A percentile compares a stretch with the other conserved stretches of the same genome.
Evolutionary conservation across 2,329 filamentous ascomycete genomes (phyloP).

Genomic region (Clonostachys rhizophaga): DNA sequence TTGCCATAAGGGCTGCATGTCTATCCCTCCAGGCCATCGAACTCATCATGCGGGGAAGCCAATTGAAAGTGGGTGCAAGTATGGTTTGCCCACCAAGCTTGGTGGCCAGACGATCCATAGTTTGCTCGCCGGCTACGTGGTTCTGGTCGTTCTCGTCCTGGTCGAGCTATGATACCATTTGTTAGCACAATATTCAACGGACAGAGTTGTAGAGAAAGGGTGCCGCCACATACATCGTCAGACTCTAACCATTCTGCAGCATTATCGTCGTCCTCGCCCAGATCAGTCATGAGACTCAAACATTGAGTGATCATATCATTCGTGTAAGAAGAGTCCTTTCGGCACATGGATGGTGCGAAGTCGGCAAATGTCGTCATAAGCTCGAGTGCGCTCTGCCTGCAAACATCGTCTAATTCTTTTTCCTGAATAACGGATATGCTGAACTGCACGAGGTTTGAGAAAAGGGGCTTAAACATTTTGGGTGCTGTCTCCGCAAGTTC

Average conservation of each 20-base stretch:
- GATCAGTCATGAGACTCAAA: conserved; percentile 95
- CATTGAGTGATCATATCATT: conserved; percentile 98
- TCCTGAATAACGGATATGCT: conserved; percentile 92
- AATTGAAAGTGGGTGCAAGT: conserved; percentile 88
- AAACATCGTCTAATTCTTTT: conserved; percentile 86
- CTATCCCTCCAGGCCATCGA: conserved; percentile 92
- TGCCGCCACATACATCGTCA: conserved; percentile 66
- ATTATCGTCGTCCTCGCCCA: conserved; percentile 91
- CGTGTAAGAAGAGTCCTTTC: conserved; percentile 87
- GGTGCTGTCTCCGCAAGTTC: conserved; percentile 91
- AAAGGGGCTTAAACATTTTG: conserved; percentile 96
- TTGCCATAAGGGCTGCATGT: conserved; percentile 96
- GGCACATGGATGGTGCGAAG: conserved; percentile 89
- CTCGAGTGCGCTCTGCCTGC: conserved; percentile 91
- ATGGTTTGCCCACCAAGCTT: conserved; percentile 95
- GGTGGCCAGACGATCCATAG: conserved; percentile 96
- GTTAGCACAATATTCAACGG: not conserved
- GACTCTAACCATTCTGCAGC: conserved; percentile 88
- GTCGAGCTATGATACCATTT: conserved; percentile 59
- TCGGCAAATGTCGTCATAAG: conserved; percentile 98
- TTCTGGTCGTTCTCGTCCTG: conserved; percentile 95
- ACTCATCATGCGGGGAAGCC: conserved; percentile 96
- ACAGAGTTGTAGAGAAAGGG: too few relatives aligned
- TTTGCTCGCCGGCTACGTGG: conserved; percentile 95
- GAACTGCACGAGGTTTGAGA: conserved; percentile 88